Evolutionary conservation across 176 grass and related monocot genomes (phyloP).

Genomic region (Typha latifolia): DNA sequence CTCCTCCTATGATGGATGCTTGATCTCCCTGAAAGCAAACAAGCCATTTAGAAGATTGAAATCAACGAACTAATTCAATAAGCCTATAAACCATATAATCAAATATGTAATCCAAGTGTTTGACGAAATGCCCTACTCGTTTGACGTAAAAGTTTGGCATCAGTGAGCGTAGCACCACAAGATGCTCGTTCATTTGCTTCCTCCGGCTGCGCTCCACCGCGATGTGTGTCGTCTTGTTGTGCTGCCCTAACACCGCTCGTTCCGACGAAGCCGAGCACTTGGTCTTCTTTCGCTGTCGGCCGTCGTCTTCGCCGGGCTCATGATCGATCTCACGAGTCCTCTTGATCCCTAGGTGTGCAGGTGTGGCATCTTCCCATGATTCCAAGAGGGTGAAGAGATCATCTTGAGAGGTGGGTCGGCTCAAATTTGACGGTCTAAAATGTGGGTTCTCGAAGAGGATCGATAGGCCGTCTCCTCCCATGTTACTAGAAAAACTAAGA

Average conservation of each 20-base stretch:
- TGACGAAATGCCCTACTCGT: slow-evolving; percentile 29
- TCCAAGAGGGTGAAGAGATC: slow-evolving; percentile 68
- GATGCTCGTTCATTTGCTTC: slow-evolving; percentile 80
- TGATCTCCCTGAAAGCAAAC: slow-evolving; percentile 58
- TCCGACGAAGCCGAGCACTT: slow-evolving; percentile 24
- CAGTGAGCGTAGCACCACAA: slow-evolving; percentile 51
- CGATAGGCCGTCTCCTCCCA: slow-evolving; percentile 37
- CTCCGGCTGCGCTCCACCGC: slow-evolving; percentile 75
- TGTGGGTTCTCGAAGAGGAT: slow-evolving; percentile 33
- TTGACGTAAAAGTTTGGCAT: slow-evolving; percentile 85
- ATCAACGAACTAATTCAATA: not conserved
- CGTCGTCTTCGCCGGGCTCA: not conserved
- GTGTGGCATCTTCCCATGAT: slow-evolving; percentile 39
- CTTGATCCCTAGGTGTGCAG: too few species aligned
- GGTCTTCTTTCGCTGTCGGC: not conserved
- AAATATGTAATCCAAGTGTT: not conserved
- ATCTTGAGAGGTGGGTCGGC: slow-evolving; percentile 6
- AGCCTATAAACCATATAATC: not conserved
- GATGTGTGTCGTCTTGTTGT: slow-evolving; percentile 43
- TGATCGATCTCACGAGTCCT: not conserved
- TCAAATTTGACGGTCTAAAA: slow-evolving; percentile 13
- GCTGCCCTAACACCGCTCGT: not conserved
- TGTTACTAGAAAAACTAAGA: not conserved
- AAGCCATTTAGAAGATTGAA: too few species aligned
- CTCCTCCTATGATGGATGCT: slow-evolving; percentile 89